These are phyloP conservation scores for Boletus reticulatus DNA, from an alignment of 768 basidiomycete genomes.

Conservation along the genomic window DNA sequence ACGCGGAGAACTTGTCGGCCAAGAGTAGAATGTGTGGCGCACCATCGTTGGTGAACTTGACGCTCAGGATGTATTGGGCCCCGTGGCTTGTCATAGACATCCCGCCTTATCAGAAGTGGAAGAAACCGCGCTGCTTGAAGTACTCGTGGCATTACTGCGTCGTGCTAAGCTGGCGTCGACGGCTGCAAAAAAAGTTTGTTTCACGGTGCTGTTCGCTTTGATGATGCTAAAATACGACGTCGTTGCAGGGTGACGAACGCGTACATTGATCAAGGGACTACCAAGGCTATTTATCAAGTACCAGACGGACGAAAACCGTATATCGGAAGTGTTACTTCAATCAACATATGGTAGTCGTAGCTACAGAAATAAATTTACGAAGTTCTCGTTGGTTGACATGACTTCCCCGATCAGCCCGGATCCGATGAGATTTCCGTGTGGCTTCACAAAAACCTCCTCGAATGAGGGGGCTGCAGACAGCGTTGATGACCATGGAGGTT, in stretches of 20 bases:
- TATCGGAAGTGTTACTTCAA: constrained; percentile 67
- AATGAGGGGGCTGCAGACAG: too few relatives aligned
- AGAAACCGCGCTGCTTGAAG: constrained; percentile 80
- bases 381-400: too few relatives aligned
- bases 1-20: constrained; percentile 51
- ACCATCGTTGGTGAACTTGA: constrained; percentile 58
- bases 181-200: constrained; percentile 66
- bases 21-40: constrained; percentile 55
- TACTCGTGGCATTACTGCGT: constrained; percentile 68
- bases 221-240: not conserved
- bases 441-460: too few relatives aligned
- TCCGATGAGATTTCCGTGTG: too few relatives aligned
- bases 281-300: constrained; percentile 90
- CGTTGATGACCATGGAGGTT: too few relatives aligned
- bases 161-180: constrained; percentile 55
- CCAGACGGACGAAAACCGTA: constrained; percentile 82
- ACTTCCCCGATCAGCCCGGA: too few relatives aligned
- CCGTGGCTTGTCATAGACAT: constrained; percentile 58
- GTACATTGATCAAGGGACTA: constrained; percentile 82
- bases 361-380: too few relatives aligned
- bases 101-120: constrained; percentile 75
- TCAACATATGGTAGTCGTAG: too few relatives aligned
- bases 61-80: constrained; percentile 42
- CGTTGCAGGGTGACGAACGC: constrained; percentile 71
- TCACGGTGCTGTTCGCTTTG: not conserved